phyloP scores from a whole-genome alignment of 306 rosid genomes.

The Pyrus communis region DNA sequence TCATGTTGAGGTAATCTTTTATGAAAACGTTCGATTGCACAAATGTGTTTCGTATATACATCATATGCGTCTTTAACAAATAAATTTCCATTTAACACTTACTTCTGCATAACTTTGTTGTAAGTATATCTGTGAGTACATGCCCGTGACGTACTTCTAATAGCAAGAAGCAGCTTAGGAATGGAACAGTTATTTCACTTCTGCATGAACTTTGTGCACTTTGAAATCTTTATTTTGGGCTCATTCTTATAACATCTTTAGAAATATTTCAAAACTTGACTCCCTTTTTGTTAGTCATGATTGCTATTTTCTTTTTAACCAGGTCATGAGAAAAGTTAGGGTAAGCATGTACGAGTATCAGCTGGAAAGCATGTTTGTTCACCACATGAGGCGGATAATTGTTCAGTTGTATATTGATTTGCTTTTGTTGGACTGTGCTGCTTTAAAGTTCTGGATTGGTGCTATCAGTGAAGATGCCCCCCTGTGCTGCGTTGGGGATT shows the following conservation, averaged over 20 bases:
- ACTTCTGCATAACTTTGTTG: not conserved
- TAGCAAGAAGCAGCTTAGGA: not conserved
- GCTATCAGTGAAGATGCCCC: too few species aligned
- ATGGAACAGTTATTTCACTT: not conserved
- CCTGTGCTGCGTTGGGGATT: too few species aligned
- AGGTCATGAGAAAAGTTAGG: conserved; percentile 78
- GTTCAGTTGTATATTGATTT: too few species aligned
- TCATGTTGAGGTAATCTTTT: conserved; percentile 64
- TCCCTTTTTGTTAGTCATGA: not conserved
- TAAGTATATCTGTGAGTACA: not conserved
- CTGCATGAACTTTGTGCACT: not conserved
- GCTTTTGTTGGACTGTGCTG: too few species aligned
- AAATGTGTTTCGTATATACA: not conserved
- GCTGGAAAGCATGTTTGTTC: conserved; percentile 87
- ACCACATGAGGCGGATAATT: conserved; percentile 47
- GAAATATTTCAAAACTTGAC: not conserved
- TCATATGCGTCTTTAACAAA: not conserved
- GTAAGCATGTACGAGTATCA: conserved; percentile 92
- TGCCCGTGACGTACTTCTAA: not conserved
- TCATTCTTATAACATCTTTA: not conserved
- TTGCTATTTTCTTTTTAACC: conserved; percentile 14
- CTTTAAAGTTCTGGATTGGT: too few species aligned
- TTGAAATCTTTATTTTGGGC: not conserved
- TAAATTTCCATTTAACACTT: not conserved
- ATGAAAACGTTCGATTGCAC: not conserved